These are phyloP conservation scores for Penicillium goetzii DNA, from an alignment of 495 filamentous ascomycete species.

Conservation along the genomic window DNA sequence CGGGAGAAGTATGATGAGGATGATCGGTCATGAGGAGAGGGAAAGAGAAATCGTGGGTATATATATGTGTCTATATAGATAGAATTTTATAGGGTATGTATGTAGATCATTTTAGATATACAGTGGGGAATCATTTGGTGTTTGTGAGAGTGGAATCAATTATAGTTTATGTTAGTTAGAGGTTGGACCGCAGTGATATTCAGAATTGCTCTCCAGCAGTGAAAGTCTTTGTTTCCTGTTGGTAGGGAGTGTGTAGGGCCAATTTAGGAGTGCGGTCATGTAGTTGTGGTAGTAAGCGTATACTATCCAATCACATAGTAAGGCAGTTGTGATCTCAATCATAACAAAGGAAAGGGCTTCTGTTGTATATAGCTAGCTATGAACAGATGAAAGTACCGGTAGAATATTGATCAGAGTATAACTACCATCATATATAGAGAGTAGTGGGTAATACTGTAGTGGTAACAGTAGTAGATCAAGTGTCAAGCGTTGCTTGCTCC, in stretches of 20 bases:
- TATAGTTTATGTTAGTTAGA: not conserved
- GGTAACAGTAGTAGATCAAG: not conserved
- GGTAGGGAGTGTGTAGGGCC: not conserved
- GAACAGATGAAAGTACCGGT: not conserved
- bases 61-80: not conserved
- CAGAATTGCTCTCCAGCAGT: not conserved
- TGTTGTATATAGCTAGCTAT: not conserved
- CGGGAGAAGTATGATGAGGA: conserved; percentile 58
- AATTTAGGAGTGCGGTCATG: not conserved
- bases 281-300: not conserved
- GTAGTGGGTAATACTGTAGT: no score
- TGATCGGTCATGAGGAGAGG: conserved; percentile 55
- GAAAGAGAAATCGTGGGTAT: not conserved
- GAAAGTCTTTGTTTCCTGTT: not conserved
- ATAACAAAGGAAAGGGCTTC: not conserved
- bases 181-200: not conserved
- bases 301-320: not conserved
- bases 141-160: not conserved
- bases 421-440: not conserved
- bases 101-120: not conserved
- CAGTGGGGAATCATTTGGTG: not conserved
- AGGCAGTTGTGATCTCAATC: not conserved
- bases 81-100: not conserved
- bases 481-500: not conserved
- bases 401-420: not conserved